Evolutionary conservation across 2,329 filamentous ascomycete species (phyloP).

Genomic region (Arthrobotrys sphaeroides): DNA sequence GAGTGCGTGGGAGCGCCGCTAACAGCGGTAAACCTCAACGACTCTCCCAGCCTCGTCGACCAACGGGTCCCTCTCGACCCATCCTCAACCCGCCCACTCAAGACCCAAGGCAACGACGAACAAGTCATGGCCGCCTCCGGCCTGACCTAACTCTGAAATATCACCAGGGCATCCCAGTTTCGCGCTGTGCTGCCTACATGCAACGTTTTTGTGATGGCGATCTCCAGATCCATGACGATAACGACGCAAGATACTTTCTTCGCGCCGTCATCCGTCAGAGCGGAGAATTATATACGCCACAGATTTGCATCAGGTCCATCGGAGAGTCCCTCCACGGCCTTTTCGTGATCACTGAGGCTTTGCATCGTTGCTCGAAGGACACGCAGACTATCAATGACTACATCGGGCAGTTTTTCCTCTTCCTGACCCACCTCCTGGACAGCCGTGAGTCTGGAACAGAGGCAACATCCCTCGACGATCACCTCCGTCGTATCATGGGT

Average conservation of each 20-base stretch:
- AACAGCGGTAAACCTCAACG: background rate
- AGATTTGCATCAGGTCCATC: conserved; percentile 7
- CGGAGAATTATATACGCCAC: background rate
- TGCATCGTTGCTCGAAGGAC: conserved; percentile 12
- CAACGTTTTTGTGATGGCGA: background rate
- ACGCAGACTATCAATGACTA: conserved; percentile 13
- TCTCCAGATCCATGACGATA: background rate
- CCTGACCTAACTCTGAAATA: background rate
- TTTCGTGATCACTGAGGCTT: conserved; percentile 10
- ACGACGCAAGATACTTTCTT: conserved; percentile 10
- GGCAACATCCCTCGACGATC: conserved; percentile 26
- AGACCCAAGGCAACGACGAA: no score
- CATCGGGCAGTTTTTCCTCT: conserved; percentile 29
- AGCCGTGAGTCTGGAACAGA: background rate
- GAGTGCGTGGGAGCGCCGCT: background rate
- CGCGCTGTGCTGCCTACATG: background rate
- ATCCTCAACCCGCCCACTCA: no score
- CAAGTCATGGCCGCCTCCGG: background rate
- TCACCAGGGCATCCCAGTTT: background rate
- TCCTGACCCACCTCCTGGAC: conserved; percentile 9
- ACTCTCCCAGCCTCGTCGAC: background rate
- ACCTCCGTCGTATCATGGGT: conserved; percentile 17
- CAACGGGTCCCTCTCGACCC: background rate
- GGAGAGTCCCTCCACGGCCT: background rate
- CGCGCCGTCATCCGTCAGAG: conserved; percentile 21